Conservation (phyloP, 257 asterid genomes). For the Plantago elongata region DNA sequence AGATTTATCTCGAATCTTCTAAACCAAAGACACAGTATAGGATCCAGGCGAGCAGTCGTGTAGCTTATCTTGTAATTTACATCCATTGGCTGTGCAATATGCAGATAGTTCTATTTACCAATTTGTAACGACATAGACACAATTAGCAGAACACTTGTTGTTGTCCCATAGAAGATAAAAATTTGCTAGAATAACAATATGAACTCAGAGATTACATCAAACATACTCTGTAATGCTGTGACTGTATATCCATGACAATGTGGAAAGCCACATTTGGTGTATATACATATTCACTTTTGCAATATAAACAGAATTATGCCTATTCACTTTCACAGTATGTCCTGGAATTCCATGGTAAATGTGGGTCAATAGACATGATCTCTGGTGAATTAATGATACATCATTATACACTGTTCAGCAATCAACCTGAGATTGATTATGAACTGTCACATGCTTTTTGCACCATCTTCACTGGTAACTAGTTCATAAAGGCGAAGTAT, state of each 20-base stretch:
- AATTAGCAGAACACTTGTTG: too few relatives aligned
- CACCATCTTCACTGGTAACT: conserved; percentile 11
- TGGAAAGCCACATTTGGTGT: too few relatives aligned
- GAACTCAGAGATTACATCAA: too few relatives aligned
- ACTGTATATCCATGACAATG: neutral
- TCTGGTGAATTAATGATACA: neutral
- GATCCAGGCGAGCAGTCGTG: conserved; percentile 31
- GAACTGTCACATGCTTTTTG: conserved; percentile 12
- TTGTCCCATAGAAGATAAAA: too few relatives aligned
- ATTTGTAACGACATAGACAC: neutral
- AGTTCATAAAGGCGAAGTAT: conserved; percentile 18
- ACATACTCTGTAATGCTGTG: too few relatives aligned
- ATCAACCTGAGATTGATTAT: conserved; percentile 12
- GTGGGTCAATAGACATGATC: conserved; percentile 9
- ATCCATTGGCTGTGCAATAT: neutral
- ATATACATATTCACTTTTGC: neutral
- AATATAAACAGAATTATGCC: neutral
- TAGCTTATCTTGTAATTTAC: conserved; percentile 15
- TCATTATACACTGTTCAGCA: neutral
- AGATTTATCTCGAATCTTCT: conserved; percentile 35
- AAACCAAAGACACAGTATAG: conserved; percentile 39
- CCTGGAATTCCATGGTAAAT: neutral
- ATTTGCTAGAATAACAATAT: too few relatives aligned
- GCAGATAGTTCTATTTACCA: neutral
- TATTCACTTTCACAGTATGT: neutral